Conservation (phyloP, 306 rosid genomes). For the Dalbergia cochinchinensis region DNA sequence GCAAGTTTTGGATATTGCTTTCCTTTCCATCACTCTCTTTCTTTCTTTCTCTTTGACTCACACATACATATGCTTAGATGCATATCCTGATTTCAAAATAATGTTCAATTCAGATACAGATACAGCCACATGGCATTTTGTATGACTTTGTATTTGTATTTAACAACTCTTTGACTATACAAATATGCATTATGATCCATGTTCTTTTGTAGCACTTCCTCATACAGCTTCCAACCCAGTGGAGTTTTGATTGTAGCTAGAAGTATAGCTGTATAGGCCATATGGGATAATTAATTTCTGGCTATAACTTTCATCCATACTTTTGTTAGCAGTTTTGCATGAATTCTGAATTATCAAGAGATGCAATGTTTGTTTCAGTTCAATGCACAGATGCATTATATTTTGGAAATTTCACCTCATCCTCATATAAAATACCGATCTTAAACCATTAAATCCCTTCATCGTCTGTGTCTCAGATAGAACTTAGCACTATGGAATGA, state of each 20-base stretch:
- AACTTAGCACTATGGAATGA: conserved; percentile 29
- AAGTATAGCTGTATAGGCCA: not conserved
- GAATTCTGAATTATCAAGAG: conserved; percentile 32
- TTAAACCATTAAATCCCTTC: not conserved
- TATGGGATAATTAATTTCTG: conserved; percentile 24
- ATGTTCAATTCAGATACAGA: conserved; percentile 15
- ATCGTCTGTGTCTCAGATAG: conserved; percentile 15
- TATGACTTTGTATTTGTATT: not conserved
- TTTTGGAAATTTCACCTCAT: conserved; percentile 34
- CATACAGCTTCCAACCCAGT: conserved; percentile 8
- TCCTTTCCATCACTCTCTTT: conserved; percentile 13
- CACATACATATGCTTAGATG: not conserved
- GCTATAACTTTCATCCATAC: not conserved
- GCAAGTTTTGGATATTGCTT: conserved; percentile 52
- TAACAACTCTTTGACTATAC: conserved; percentile 7
- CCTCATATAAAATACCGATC: conserved; percentile 22
- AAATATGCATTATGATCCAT: conserved; percentile 6
- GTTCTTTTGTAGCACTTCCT: conserved; percentile 19
- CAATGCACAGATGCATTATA: conserved; percentile 22
- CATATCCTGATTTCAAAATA: conserved; percentile 11
- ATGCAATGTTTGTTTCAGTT: conserved; percentile 1
- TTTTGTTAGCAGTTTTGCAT: conserved; percentile 24
- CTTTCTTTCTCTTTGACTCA: not conserved
- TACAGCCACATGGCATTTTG: conserved; percentile 13
- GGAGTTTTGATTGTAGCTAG: conserved; percentile 25